Base-by-base conservation (phyloP, 2,329 filamentous ascomycete genomes). In the Dactylellina parvicollis region DNA sequence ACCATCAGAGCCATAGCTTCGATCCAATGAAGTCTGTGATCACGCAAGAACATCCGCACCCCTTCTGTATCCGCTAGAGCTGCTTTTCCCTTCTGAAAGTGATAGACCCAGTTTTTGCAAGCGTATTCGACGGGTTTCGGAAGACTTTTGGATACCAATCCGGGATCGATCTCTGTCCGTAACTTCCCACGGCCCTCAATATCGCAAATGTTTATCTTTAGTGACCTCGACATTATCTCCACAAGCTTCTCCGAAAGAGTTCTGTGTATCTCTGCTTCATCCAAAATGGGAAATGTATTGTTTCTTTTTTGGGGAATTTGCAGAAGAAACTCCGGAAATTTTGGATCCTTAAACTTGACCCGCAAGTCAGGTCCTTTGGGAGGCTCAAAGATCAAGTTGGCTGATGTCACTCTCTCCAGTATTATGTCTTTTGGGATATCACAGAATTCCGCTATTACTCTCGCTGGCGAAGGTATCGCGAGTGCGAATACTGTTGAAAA, bases 21-120 rank as follows among this genome's bases (percentile, higher is more conserved):
- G 28, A 62, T 32, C 46, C 57, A 62, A 42, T 62, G 44, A 4
- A 62, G 22, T 32, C 32, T 42, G 18, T 50, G 32, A 10, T 40
- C 42, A 30, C 42, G 22, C 4, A 62, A 14, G 10, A 42, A 32
- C 1, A 8, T 42, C 14, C 22, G 5, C 32, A 42, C 4, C 14
- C 18, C 22, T 1, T 3, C 4, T 4, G 1, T 46, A 14, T 10
- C 9, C 16, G 22, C 20, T 10, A 42, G 7, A 1, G 4, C 22
- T 10, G 4, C 18, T 2, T 50, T 38, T n/a, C n/a, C n/a, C 12
- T 30, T 12, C 4, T 18, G 9, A n/a, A 28, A 22, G 16, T 61
- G 57, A 22, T 61, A 12, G 10, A 22, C 7, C 57, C 57, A 61
- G 10, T 61, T 50, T 30, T 30, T 28, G 32, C 57, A 61, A 9